A percentile compares a stretch with the other conserved stretches of the same genome.
These are phyloP conservation scores for Pseudotsuga menziesii DNA, from an alignment of 75 land plant species.

Conservation along the genomic window DNA sequence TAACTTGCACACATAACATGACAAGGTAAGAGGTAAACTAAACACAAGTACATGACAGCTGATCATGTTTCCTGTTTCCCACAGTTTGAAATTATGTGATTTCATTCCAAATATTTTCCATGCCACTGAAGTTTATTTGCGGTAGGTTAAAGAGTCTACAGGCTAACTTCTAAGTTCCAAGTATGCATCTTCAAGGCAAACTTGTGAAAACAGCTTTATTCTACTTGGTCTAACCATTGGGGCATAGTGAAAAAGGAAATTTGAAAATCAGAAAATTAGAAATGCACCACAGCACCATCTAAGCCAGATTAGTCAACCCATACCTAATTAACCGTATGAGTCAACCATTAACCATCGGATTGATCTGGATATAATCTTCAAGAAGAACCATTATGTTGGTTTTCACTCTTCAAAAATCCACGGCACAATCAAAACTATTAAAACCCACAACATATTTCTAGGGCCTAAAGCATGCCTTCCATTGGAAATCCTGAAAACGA, in stretches of 20 bases:
- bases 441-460: not conserved
- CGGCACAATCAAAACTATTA: not conserved
- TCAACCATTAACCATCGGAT: not conserved
- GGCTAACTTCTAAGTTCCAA: not conserved
- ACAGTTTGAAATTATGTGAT: no score
- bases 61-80: not conserved
- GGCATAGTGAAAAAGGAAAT: not conserved
- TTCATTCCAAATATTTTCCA: no score
- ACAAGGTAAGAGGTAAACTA: not conserved
- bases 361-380: not conserved
- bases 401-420: not conserved
- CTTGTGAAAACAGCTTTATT: not conserved
- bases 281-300: not conserved
- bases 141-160: not conserved
- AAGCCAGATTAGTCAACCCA: not conserved
- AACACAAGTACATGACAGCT: not conserved
- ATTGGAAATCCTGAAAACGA: not conserved
- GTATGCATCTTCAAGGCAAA: not conserved
- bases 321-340: no score
- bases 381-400: not conserved
- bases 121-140: no score
- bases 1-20: not conserved
- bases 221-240: not conserved
- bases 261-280: not conserved
- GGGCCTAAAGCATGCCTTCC: not conserved